Evolutionary conservation across 768 basidiomycete species (phyloP).

Genomic region (Porpolomopsis calyptriformis): DNA sequence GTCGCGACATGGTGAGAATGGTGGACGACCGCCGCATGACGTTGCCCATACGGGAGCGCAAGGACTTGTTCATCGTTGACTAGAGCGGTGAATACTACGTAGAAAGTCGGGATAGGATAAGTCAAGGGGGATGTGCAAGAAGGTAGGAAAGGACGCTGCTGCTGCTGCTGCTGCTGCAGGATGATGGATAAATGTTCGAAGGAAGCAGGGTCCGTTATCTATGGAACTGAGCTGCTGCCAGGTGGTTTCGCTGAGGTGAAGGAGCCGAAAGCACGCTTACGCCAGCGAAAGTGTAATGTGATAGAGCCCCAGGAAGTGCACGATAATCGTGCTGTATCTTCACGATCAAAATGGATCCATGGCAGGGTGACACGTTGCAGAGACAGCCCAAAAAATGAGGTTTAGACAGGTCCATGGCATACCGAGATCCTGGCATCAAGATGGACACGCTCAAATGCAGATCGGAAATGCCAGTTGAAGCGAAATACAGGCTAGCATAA

Average conservation of each 20-base stretch:
- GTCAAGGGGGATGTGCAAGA: constrained; percentile 10
- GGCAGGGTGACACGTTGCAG: constrained; percentile 4
- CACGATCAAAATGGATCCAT: background rate
- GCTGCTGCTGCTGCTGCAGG: constrained; percentile 6
- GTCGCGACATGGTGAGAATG: constrained; percentile 32
- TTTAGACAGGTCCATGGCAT: background rate
- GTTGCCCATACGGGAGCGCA: constrained; percentile 51
- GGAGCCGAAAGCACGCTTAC: background rate
- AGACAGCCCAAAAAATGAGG: background rate
- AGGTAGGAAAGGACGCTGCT: constrained; percentile 7
- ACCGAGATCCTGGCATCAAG: background rate
- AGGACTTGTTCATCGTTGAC: constrained; percentile 22
- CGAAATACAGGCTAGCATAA: background rate
- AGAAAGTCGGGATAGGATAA: constrained; percentile 16
- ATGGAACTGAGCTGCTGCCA: constrained; percentile 23
- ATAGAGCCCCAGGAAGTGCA: background rate
- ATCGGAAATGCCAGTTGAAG: background rate
- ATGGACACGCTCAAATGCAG: background rate
- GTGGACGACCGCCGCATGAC: constrained; percentile 54
- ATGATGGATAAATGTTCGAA: constrained; percentile 13
- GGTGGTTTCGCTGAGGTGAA: constrained; percentile 35
- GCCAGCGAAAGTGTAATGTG: background rate
- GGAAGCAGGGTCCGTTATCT: constrained; percentile 24
- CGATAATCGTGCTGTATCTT: background rate
- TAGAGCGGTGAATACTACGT: constrained; percentile 16